phyloP scores from a whole-genome alignment of 2,329 filamentous ascomycete genomes.

The Orbilia ellipsospora region DNA sequence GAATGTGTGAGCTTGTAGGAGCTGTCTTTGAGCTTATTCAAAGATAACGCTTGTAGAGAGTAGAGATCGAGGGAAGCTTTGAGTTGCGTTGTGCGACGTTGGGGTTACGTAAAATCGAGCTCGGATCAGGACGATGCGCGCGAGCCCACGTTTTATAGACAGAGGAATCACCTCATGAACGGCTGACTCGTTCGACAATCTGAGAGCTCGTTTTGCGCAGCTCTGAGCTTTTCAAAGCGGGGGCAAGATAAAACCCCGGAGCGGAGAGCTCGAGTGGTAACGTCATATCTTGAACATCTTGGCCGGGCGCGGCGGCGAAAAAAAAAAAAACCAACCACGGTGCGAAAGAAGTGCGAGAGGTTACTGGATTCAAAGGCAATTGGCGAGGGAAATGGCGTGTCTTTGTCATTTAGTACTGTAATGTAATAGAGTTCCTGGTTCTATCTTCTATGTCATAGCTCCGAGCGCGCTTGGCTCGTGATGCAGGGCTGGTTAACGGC shows the following conservation, averaged over 20 bases:
- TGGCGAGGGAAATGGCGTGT: constrained; percentile 8
- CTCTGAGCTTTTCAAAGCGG: not conserved
- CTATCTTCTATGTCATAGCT: constrained; percentile 6
- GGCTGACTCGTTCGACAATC: not conserved
- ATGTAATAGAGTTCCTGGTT: constrained; percentile 3
- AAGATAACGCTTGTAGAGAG: too few relatives aligned
- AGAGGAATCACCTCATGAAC: not conserved
- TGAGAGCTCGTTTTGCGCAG: not conserved
- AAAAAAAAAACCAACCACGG: not conserved
- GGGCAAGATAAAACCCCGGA: not conserved
- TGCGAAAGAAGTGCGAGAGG: not conserved
- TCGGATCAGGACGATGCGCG: constrained; percentile 10
- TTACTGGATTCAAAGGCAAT: not conserved
- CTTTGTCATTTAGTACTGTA: constrained; percentile 53
- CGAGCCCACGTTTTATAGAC: constrained; percentile 44
- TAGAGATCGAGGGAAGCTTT: not conserved
- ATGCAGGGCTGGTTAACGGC: constrained; percentile 39
- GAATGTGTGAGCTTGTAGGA: too few relatives aligned
- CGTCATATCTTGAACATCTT: constrained; percentile 44
- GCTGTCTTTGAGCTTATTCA: too few relatives aligned
- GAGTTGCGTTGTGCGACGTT: constrained; percentile 45
- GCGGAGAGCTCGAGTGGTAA: constrained; percentile 19
- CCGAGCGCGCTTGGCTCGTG: constrained; percentile 15
- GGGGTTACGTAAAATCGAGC: constrained; percentile 43
- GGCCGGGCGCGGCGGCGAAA: constrained; percentile 42